Conservation (phyloP, 2,329 filamentous ascomycete genomes). For the Pestalotiopsis sp. region DNA sequence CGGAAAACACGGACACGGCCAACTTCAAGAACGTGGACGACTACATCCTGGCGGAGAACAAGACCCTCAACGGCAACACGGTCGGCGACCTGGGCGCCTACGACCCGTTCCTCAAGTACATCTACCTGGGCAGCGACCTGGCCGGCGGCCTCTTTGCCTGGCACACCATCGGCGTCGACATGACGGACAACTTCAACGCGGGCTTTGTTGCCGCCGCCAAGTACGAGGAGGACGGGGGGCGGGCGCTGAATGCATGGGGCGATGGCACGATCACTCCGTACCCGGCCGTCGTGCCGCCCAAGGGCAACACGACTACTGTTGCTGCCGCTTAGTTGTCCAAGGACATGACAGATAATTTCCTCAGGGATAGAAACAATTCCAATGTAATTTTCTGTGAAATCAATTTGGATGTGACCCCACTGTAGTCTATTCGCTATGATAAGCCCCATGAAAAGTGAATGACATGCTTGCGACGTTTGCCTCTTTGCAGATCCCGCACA, state of each 20-base stretch:
- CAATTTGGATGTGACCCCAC: too few relatives aligned
- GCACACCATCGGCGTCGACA: slow-evolving; percentile 7
- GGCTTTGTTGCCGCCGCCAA: background rate
- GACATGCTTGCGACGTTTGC: too few relatives aligned
- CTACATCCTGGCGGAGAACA: background rate
- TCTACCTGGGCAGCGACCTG: background rate
- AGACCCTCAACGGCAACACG: background rate
- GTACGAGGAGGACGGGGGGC: background rate
- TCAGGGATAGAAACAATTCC: too few relatives aligned
- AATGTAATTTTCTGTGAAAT: too few relatives aligned
- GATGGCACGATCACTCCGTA: background rate
- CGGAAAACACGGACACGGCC: background rate
- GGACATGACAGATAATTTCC: too few relatives aligned
- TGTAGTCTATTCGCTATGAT: too few relatives aligned
- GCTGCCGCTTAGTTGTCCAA: too few relatives aligned
- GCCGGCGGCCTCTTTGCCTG: slow-evolving; percentile 2
- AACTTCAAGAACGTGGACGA: background rate
- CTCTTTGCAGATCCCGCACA: too few relatives aligned
- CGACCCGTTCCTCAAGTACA: background rate
- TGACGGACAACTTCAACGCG: slow-evolving; percentile 6
- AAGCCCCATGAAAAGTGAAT: too few relatives aligned
- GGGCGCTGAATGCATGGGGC: background rate
- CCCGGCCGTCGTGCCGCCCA: background rate
- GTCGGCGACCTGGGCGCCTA: background rate
- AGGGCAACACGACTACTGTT: background rate